These are phyloP conservation scores for Sordaria brevicollis DNA, from an alignment of 495 filamentous ascomycete genomes.

Conservation along the genomic window DNA sequence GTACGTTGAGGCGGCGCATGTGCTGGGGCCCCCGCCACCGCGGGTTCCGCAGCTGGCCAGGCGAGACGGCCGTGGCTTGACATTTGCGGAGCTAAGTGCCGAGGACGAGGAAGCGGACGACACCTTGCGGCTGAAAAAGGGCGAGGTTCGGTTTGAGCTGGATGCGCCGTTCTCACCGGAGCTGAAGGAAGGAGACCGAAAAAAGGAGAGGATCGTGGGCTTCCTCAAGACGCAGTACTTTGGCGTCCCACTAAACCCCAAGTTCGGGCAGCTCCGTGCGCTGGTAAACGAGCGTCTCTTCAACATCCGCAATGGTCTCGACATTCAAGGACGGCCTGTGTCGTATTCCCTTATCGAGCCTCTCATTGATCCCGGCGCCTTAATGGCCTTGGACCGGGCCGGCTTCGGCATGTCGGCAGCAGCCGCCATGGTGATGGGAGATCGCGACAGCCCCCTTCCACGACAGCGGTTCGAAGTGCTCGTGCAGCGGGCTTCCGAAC, in stretches of 20 bases:
- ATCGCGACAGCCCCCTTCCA: constrained; percentile 21
- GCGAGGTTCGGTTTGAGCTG: background rate
- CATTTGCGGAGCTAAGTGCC: no score
- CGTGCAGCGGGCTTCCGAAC: constrained; percentile 20
- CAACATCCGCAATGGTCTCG: constrained; percentile 23
- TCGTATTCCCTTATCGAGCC: constrained; percentile 20
- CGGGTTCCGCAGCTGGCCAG: no score
- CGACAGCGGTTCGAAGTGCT: constrained; percentile 26
- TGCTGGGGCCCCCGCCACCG: constrained; percentile 16
- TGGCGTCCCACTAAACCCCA: constrained; percentile 17
- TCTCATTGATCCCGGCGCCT: constrained; percentile 16
- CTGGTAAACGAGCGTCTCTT: constrained; percentile 24
- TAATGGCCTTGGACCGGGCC: no score
- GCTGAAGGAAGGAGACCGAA: background rate
- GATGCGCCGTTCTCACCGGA: constrained; percentile 1
- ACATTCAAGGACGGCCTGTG: constrained; percentile 22
- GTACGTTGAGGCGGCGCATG: constrained; percentile 25
- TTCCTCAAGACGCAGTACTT: constrained; percentile 14
- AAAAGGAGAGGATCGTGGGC: background rate
- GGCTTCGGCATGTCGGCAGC: constrained; percentile 11
- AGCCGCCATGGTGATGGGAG: background rate
- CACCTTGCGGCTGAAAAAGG: no score
- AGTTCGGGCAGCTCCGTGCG: constrained; percentile 7
- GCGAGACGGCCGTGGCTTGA: no score
- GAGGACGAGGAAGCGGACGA: no score